phyloP scores from a whole-genome alignment of 768 basidiomycete genomes.

The Lactifluus piperatus region DNA sequence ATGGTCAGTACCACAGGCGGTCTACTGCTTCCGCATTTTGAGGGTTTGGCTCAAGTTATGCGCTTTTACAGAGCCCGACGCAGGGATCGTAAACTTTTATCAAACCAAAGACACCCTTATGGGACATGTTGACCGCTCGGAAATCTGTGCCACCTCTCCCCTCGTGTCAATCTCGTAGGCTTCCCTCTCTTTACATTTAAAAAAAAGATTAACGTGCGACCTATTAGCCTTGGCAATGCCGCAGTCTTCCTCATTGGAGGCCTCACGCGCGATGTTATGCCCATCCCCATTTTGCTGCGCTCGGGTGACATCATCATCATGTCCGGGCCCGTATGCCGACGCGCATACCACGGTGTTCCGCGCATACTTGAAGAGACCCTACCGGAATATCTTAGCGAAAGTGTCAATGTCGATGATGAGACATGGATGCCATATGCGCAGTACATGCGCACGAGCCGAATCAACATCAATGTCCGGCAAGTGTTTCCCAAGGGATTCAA shows the following conservation, averaged over 20 bases:
- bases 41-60: background rate
- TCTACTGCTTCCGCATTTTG: background rate
- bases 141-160: slow-evolving; percentile 86
- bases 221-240: slow-evolving; percentile 71
- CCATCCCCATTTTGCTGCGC: slow-evolving; percentile 75
- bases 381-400: slow-evolving; percentile 46
- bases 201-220: background rate
- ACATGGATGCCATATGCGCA: slow-evolving; percentile 56
- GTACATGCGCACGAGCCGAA: slow-evolving; percentile 61
- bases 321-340: slow-evolving; percentile 77
- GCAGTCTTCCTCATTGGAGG: slow-evolving; percentile 89
- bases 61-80: slow-evolving; percentile 67
- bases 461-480: slow-evolving; percentile 91
- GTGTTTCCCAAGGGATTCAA: slow-evolving; percentile 70
- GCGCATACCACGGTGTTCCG: slow-evolving; percentile 92
- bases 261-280: slow-evolving; percentile 63
- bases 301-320: slow-evolving; percentile 91
- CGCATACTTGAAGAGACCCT: slow-evolving; percentile 77
- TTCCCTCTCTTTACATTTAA: no score
- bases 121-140: slow-evolving; percentile 96
- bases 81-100: slow-evolving; percentile 96
- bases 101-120: slow-evolving; percentile 89
- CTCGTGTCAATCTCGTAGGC: slow-evolving; percentile 89
- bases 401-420: slow-evolving; percentile 14
- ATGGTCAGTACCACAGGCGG: slow-evolving; percentile 42